Evolutionary conservation across 139 green algal species (phyloP).

Genomic region (Diplosphaera chodatii): DNA sequence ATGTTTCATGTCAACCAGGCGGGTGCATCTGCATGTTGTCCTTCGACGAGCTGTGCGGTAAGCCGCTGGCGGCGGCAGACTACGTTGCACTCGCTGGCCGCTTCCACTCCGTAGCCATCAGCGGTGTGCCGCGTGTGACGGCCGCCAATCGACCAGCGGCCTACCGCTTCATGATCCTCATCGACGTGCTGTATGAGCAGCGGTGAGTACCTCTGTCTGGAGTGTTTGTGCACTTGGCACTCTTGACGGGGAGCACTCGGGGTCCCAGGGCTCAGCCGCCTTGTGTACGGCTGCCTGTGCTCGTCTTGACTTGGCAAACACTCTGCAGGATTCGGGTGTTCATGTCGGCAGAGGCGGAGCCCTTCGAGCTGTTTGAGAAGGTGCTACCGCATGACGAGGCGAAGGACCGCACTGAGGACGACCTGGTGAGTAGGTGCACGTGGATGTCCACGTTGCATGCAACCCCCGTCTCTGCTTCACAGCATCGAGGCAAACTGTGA

Average conservation of each 20-base stretch:
- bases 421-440: background rate
- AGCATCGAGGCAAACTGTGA: background rate
- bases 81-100: slow-evolving; percentile 67
- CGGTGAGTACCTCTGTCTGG: slow-evolving; percentile 24
- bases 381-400: slow-evolving; percentile 66
- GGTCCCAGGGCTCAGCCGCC: too few species aligned
- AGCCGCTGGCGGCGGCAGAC: slow-evolving; percentile 75
- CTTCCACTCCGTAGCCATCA: slow-evolving; percentile 76
- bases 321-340: slow-evolving; percentile 63
- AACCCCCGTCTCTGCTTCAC: slow-evolving; percentile 4
- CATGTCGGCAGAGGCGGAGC: slow-evolving; percentile 64
- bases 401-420: background rate
- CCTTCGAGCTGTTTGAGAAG: slow-evolving; percentile 77
- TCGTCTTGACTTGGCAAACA: background rate
- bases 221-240: too few species aligned
- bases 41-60: slow-evolving; percentile 83
- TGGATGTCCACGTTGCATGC: too few species aligned
- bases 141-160: slow-evolving; percentile 46
- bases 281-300: too few species aligned
- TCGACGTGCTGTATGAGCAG: slow-evolving; percentile 94
- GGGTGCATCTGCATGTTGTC: slow-evolving; percentile 56
- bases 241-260: too few species aligned
- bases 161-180: slow-evolving; percentile 89
- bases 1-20: slow-evolving; percentile 7
- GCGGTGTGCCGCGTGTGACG: slow-evolving; percentile 72